These are phyloP conservation scores for Gloeophyllum trabeum DNA, from an alignment of 768 basidiomycete genomes.

Conservation along the genomic window DNA sequence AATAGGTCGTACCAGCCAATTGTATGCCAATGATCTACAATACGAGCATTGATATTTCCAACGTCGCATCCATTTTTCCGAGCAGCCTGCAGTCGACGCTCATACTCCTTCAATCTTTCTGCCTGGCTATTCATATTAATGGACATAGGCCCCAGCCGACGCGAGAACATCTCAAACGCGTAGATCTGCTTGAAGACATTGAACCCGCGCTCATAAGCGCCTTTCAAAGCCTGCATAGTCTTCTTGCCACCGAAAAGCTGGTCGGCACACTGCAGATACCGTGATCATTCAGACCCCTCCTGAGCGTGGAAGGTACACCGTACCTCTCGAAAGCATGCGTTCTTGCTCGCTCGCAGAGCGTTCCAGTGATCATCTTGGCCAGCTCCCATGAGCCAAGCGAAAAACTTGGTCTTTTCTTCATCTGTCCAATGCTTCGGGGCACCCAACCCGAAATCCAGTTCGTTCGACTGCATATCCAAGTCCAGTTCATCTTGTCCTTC, in stretches of 20 bases:
- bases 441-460: conserved; percentile 3
- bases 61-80: conserved; percentile 58
- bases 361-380: conserved; percentile 73
- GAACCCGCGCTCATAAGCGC: conserved; percentile 79
- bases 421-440: conserved; percentile 83
- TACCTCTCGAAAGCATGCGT: conserved; percentile 74
- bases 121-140: conserved; percentile 38
- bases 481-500: not conserved
- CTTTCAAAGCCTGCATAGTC: conserved; percentile 76
- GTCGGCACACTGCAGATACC: conserved; percentile 40
- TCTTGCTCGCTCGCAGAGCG: conserved; percentile 67
- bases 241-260: conserved; percentile 70
- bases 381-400: conserved; percentile 67
- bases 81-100: conserved; percentile 56
- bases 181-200: conserved; percentile 79
- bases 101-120: conserved; percentile 61
- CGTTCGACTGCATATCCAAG: not conserved
- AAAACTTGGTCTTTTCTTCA: conserved; percentile 69
- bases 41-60: conserved; percentile 61
- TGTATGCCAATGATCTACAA: conserved; percentile 72
- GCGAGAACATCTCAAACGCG: conserved; percentile 49
- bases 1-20: conserved; percentile 71
- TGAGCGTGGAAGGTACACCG: not conserved
- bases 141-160: conserved; percentile 21
- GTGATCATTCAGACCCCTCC: not conserved